These are phyloP conservation scores for Diddensiella santjacobensis DNA, from an alignment of 805 yeast genomes.

Conservation along the genomic window DNA sequence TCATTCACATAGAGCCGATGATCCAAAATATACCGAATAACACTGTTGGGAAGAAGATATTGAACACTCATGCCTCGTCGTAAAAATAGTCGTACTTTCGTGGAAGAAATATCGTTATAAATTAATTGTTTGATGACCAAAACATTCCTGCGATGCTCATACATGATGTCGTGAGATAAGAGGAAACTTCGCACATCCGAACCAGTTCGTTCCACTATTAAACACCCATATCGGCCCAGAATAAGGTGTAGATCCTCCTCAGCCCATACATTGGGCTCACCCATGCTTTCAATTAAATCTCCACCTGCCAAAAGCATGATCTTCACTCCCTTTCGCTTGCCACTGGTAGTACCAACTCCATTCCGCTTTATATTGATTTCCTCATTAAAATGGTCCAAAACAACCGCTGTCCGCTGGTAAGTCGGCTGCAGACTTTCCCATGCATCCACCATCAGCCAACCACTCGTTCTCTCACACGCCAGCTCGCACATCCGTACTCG, in stretches of 20 bases:
- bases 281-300: constrained; percentile 96
- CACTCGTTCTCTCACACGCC: constrained; percentile 93
- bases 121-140: constrained; percentile 93
- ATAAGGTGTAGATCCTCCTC: constrained; percentile 93
- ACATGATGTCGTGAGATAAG: constrained; percentile 93
- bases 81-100: constrained; percentile 87
- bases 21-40: constrained; percentile 91
- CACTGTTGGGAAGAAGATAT: constrained; percentile 88
- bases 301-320: constrained; percentile 98
- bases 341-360: constrained; percentile 57
- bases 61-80: constrained; percentile 97
- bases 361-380: constrained; percentile 89
- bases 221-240: constrained; percentile 91
- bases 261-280: constrained; percentile 99
- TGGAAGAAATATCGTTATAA: constrained; percentile 92
- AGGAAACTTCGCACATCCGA: constrained; percentile 90
- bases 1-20: constrained; percentile 80
- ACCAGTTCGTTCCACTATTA: constrained; percentile 95
- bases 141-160: constrained; percentile 88
- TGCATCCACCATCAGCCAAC: constrained; percentile 99
- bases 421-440: constrained; percentile 94
- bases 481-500: constrained; percentile 97
- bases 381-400: constrained; percentile 92
- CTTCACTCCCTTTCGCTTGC: constrained; percentile 69
- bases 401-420: constrained; percentile 92